Evolutionary conservation across 2,329 filamentous ascomycete genomes (phyloP).

Genomic region (Penicillium sp.): DNA sequence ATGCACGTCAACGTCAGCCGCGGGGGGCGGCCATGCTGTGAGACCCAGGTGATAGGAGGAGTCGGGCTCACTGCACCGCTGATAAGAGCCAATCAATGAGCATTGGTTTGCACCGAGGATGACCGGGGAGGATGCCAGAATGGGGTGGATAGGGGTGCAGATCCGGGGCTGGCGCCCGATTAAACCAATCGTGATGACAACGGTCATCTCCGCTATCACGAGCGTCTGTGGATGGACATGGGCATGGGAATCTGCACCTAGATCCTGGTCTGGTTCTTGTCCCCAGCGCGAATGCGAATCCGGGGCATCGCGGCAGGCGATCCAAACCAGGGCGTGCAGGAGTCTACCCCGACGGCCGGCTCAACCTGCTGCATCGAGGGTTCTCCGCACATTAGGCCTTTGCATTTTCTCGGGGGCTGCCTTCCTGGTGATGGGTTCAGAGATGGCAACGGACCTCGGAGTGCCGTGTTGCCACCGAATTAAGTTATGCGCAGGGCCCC

Average conservation of each 20-base stretch:
- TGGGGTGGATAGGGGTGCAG: neutral
- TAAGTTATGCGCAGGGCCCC: neutral
- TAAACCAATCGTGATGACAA: conserved; percentile 14
- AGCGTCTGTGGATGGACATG: neutral
- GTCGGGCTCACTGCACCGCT: neutral
- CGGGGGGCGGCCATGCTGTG: neutral
- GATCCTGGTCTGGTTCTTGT: neutral
- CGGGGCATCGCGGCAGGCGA: neutral
- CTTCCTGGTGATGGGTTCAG: neutral
- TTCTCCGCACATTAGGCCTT: neutral
- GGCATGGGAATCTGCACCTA: too few species aligned
- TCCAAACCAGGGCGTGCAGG: neutral
- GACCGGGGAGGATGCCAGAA: neutral
- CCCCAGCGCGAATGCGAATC: neutral
- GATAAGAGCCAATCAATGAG: conserved; percentile 1
- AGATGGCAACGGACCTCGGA: neutral
- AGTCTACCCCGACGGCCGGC: too few species aligned
- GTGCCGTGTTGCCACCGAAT: neutral
- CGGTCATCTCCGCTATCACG: conserved; percentile 21
- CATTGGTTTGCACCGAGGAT: neutral
- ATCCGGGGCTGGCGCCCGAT: conserved; percentile 15
- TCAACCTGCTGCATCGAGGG: conserved; percentile 16
- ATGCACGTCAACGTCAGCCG: neutral
- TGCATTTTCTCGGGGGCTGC: neutral
- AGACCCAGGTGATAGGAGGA: conserved; percentile 1